A percentile compares a stretch with the other conserved stretches of the same genome.
Evolutionary conservation across 176 grass and related monocot genomes (phyloP).

Genomic region (Phragmites australis): DNA sequence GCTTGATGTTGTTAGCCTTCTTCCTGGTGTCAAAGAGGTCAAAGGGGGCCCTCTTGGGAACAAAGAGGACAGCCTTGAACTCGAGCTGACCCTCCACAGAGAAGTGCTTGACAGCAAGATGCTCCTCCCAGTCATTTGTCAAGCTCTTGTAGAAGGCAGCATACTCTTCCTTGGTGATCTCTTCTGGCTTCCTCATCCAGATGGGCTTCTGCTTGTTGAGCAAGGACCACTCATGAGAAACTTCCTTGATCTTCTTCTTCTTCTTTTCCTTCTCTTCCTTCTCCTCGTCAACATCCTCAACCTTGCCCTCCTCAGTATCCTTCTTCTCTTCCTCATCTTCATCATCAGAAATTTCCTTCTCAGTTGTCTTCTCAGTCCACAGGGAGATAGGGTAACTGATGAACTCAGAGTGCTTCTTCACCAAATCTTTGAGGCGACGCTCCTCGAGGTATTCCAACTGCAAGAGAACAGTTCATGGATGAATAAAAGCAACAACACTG

Average conservation of each 20-base stretch:
- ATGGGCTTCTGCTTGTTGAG: constrained; percentile 95
- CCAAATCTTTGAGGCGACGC: constrained; percentile 78
- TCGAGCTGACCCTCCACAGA: constrained; percentile 94
- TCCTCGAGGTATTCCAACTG: constrained; percentile 93
- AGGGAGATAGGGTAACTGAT: constrained; percentile 92
- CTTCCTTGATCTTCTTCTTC: constrained; percentile 95
- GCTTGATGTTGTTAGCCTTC: constrained; percentile 93
- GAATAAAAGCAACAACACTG: not conserved
- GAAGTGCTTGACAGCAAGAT: constrained; percentile 87
- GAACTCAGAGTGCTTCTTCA: constrained; percentile 97
- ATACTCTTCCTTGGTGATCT: constrained; percentile 90
- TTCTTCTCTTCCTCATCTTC: constrained; percentile 96
- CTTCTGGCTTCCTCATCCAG: constrained; percentile 94
- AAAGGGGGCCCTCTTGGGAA: constrained; percentile 81
- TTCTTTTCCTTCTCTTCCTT: constrained; percentile 84
- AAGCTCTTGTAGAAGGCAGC: constrained; percentile 95
- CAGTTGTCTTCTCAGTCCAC: constrained; percentile 89
- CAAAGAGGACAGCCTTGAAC: constrained; percentile 82
- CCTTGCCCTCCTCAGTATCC: constrained; percentile 84
- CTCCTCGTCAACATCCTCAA: constrained; percentile 87
- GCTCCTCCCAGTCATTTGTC: constrained; percentile 94
- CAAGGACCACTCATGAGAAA: constrained; percentile 77
- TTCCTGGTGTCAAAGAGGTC: constrained; percentile 88
- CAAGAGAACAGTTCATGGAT: not conserved
- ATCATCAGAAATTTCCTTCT: constrained; percentile 93